Evolutionary conservation across 2,329 filamentous ascomycete genomes (phyloP).

Genomic region (Tolypocladium amazonense): DNA sequence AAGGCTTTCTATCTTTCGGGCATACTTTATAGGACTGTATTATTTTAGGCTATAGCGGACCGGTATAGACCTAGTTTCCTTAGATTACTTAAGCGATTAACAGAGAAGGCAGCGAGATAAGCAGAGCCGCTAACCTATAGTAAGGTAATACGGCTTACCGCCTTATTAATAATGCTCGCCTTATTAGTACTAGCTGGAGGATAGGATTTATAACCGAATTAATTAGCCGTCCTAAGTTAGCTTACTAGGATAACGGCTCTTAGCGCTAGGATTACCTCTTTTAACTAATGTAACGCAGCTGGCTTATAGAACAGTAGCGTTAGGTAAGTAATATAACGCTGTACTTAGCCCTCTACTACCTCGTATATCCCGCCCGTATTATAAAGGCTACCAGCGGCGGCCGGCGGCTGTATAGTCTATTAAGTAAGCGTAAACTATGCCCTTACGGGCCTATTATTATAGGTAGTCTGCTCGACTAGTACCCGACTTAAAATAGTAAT

Average conservation of each 20-base stretch:
- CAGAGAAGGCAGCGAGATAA: background rate
- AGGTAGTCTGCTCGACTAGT: too few relatives aligned
- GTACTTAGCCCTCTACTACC: too few relatives aligned
- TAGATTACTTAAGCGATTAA: background rate
- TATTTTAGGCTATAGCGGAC: background rate
- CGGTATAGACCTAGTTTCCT: background rate
- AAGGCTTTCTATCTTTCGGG: background rate
- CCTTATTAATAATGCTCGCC: background rate
- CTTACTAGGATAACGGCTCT: background rate
- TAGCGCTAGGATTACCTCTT: background rate
- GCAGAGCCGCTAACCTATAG: background rate
- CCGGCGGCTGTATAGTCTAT: too few relatives aligned
- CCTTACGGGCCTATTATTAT: too few relatives aligned
- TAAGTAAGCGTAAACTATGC: too few relatives aligned
- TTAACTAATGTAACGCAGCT: background rate
- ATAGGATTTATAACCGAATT: background rate
- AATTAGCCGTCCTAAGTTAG: background rate
- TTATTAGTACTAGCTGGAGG: background rate
- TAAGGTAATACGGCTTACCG: background rate
- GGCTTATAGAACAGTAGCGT: conserved; percentile 6
- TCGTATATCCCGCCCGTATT: too few relatives aligned
- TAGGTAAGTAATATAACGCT: conserved; percentile 7
- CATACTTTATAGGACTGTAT: background rate
- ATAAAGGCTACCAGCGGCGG: too few relatives aligned
- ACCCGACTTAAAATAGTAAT: too few relatives aligned